Evolutionary conservation across 2,329 filamentous ascomycete species (phyloP), one percentile per base, ranked within the genome.

Genomic region (Botryotinia calthae): DNA sequence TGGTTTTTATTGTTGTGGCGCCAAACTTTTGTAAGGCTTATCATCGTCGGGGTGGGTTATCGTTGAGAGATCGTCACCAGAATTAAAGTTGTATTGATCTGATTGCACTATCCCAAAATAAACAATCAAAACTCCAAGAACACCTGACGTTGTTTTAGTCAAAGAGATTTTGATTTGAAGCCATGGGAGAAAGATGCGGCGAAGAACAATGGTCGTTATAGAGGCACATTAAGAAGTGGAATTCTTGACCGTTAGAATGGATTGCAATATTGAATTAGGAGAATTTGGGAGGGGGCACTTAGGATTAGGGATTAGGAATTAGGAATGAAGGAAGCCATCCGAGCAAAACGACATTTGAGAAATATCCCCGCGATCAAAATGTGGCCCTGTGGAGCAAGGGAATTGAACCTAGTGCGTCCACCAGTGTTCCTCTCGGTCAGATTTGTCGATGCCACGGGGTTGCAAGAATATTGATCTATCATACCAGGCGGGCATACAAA

Each of bases 41-140:
- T 75, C 79, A 78, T 79, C 74, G 54, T 77, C 73, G 71, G 66
- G 48, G 66, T 72, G 63, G 72, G 64, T 42, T 72, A 61, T 71
- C 70, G 34, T 56, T 48, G 28, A 67, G 22, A 46, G 34, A 67
- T 67, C 70, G 51, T 59, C 62, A 67, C 51, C n/a, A 66, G 70
- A 67, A 67, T 44, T 58, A 37, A 28, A 67, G 48, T 46, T 66
- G 64, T 63, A 63, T 40, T 63, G 61, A 63, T 20, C n/a, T 18
- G 20, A 28, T 34, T 48, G 40, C 40, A 56, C 42, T 54, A 72
- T 54, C 65, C 65, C 25, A 48, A 56, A 40, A 42, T 42, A 22
- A 37, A 56, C n/a, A 56, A 67, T 31, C 18, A 42, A n/a, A 59
- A 48, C 37, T 56, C 70, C 62, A 44, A 46, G 59, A 31, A 72